These are phyloP conservation scores for Nemophila menziesii DNA, from an alignment of 257 asterid species.

Conservation along the genomic window DNA sequence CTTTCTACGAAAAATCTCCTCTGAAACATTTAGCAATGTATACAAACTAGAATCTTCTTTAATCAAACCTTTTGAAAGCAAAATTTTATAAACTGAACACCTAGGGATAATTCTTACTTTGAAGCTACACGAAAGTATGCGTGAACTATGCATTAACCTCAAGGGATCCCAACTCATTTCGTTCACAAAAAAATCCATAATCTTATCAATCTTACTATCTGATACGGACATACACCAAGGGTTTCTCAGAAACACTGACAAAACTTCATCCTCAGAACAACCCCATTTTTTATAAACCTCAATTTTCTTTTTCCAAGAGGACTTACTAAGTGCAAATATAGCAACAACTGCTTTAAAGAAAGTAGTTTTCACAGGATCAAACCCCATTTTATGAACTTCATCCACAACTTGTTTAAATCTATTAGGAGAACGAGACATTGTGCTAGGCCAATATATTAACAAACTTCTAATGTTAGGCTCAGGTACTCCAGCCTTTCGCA, in stretches of 20 bases:
- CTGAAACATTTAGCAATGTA: neutral
- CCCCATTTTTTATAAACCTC: conserved; percentile 23
- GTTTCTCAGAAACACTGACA: conserved; percentile 11
- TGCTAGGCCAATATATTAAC: conserved; percentile 3
- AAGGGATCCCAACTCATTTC: conserved; percentile 10
- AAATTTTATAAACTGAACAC: conserved; percentile 15
- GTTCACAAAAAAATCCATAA: conserved; percentile 11
- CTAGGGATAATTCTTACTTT: conserved; percentile 10
- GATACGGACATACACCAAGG: conserved; percentile 17
- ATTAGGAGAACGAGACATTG: neutral
- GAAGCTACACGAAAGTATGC: conserved; percentile 5
- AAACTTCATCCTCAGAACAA: conserved; percentile 13
- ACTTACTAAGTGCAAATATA: conserved; percentile 5
- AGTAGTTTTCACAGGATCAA: neutral
- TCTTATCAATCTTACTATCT: conserved; percentile 5
- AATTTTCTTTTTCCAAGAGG: conserved; percentile 17
- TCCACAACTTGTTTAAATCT: conserved; percentile 8
- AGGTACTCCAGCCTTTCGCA: conserved; percentile 9
- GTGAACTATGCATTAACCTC: neutral
- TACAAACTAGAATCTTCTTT: neutral
- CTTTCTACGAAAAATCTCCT: conserved; percentile 8
- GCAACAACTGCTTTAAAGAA: conserved; percentile 8
- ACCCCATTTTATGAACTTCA: conserved; percentile 10
- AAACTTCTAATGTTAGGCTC: neutral
- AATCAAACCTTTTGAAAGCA: no score